Base-by-base conservation (phyloP, 306 rosid species). In the Corylus americana region DNA sequence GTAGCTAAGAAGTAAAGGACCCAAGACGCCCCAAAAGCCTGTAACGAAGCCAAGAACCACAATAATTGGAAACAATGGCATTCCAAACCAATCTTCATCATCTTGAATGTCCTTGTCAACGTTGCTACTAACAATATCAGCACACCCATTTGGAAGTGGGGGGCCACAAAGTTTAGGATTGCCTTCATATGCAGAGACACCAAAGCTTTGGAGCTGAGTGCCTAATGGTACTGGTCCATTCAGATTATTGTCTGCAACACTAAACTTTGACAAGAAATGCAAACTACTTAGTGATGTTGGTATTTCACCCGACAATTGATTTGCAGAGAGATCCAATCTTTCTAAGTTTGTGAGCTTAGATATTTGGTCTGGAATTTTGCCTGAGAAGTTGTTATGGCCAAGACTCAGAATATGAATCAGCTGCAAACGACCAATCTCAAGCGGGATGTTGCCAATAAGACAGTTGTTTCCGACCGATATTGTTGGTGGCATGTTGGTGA, bases 281-380 rank as follows among this genome's bases (percentile, higher is more conserved):
- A 79, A 48, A 8, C 6, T 59, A 14, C 35, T 17, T 4, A 61
- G 5, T 35, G 73, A 22, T 12, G 39, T 2, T 7, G 82, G 82
- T 18, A 79, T 31, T 4, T 62, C 14, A 16, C 82, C 82, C 2
- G 71, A 72, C 63, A 79, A 79, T 1, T 61, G 59, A 9, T 79
- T 79, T 35, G 11, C 0, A 4, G 77, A 11, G 17, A 79, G 82
- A 4, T 58, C 12, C 44, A 79, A 25, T 0, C 7, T 5, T 49
- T 71, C 82, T 68, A 79, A 61, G 77, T 59, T 49, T 17, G 55
- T 72, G 39, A 79, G 53, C 11, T 59, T 4, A 7, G 77, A 72
- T 17, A 79, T 61, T 50, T 79, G n/a, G 35, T 71, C 63, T 2
- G 77, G 73, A 44, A 78, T 71, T 5, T 42, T 29, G 6, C 71